phyloP scores from a whole-genome alignment of 805 yeast species.

The Maudiozyma turicensis region DNA sequence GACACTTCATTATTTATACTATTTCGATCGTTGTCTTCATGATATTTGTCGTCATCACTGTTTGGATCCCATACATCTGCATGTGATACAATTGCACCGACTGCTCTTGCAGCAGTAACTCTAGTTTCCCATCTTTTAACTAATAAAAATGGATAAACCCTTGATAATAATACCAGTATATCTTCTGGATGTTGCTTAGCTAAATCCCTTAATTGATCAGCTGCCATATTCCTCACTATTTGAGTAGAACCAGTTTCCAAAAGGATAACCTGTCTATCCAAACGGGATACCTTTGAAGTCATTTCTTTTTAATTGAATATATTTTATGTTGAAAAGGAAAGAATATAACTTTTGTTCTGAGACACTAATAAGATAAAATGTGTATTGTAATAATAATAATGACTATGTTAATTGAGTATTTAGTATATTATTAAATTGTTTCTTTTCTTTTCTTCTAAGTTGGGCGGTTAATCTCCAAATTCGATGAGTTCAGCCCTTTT shows the following conservation, averaged over 20 bases:
- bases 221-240: slow-evolving; percentile 90
- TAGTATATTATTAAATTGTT: background rate
- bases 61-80: slow-evolving; percentile 83
- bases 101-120: slow-evolving; percentile 86
- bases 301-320: slow-evolving; percentile 1
- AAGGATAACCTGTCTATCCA: slow-evolving; percentile 37
- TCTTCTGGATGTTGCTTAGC: slow-evolving; percentile 95
- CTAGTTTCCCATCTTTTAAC: slow-evolving; percentile 93
- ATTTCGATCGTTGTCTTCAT: slow-evolving; percentile 3
- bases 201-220: slow-evolving; percentile 89
- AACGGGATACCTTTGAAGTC: slow-evolving; percentile 33
- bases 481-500: background rate
- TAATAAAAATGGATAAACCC: slow-evolving; percentile 83
- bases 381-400: background rate
- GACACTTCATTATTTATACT: background rate
- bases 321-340: background rate
- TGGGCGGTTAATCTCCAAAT: background rate
- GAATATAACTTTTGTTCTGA: background rate
- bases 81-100: slow-evolving; percentile 83
- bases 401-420: background rate
- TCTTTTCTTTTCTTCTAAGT: background rate
- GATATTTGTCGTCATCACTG: slow-evolving; percentile 22
- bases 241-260: slow-evolving; percentile 93
- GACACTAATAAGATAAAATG: background rate
- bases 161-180: slow-evolving; percentile 64